Conservation (phyloP, 352 stramenopile genomes). For the Phytophthora tentaculata region DNA sequence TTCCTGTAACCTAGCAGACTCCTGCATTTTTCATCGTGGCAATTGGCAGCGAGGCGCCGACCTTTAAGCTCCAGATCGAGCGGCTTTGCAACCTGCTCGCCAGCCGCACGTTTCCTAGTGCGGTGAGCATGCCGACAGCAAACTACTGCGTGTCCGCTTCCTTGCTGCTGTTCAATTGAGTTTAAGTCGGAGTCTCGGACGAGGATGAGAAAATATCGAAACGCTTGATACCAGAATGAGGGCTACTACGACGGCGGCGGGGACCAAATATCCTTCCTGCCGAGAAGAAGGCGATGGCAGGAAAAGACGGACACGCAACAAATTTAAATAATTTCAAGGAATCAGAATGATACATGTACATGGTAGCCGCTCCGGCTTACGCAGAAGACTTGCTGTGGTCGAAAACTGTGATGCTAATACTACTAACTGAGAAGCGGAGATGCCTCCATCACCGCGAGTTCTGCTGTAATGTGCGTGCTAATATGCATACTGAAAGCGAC, state of each 20-base stretch:
- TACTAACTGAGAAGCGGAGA: constrained; percentile 22
- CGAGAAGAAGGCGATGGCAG: constrained; percentile 6
- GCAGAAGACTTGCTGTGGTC: constrained; percentile 10
- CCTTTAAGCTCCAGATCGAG: constrained; percentile 14
- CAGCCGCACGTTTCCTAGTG: background rate
- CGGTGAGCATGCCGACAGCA: constrained; percentile 28
- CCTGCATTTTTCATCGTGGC: constrained; percentile 12
- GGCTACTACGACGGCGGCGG: background rate
- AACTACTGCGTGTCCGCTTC: constrained; percentile 6
- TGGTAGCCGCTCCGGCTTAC: constrained; percentile 13
- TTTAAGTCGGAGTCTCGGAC: constrained; percentile 48
- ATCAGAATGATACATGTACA: constrained; percentile 24
- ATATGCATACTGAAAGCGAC: constrained; percentile 51
- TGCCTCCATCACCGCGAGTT: constrained; percentile 51
- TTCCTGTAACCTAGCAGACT: too few relatives aligned
- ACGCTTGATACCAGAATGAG: constrained; percentile 24
- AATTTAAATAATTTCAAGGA: background rate
- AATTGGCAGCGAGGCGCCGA: constrained; percentile 11
- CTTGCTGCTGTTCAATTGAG: constrained; percentile 26
- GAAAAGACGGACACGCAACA: constrained; percentile 29
- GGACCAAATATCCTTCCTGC: constrained; percentile 6
- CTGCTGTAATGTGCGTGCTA: constrained; percentile 76
- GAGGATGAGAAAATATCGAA: constrained; percentile 29
- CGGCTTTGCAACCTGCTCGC: constrained; percentile 7
- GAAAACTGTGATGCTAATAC: constrained; percentile 17